A percentile compares a stretch with the other conserved stretches of the same genome.
These are phyloP conservation scores for Hyaloperonospora brassicae DNA, from an alignment of 352 stramenopile species.

Conservation along the genomic window DNA sequence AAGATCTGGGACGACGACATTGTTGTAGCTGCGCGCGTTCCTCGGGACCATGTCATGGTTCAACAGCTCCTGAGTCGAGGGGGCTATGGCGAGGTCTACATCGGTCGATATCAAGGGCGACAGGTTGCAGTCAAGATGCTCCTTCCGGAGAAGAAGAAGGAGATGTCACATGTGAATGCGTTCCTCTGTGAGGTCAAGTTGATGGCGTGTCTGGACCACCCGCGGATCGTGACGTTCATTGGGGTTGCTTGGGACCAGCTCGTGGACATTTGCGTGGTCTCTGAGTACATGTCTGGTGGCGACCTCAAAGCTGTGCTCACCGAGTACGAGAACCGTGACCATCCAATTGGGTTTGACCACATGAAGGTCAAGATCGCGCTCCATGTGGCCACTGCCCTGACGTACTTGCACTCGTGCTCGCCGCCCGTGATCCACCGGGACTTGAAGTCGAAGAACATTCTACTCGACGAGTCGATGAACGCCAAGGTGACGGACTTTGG, in stretches of 20 bases:
- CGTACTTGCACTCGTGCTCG: constrained; percentile 35
- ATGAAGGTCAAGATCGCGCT: constrained; percentile 30
- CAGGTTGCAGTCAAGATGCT: constrained; percentile 24
- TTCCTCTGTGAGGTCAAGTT: constrained; percentile 24
- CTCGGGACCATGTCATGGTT: constrained; percentile 15
- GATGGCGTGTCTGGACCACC: constrained; percentile 22
- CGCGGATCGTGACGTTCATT: constrained; percentile 36
- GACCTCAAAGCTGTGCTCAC: constrained; percentile 32
- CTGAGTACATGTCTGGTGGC: constrained; percentile 40
- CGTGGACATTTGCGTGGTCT: constrained; percentile 31
- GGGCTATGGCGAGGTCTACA: constrained; percentile 21
- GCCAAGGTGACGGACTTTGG: constrained; percentile 35
- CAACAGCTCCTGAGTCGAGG: constrained; percentile 15
- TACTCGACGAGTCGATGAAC: constrained; percentile 24
- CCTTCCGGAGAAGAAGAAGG: constrained; percentile 19
- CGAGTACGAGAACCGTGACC: constrained; percentile 17
- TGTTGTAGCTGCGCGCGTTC: constrained; percentile 21
- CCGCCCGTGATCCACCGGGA: constrained; percentile 37
- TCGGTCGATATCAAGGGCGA: constrained; percentile 17
- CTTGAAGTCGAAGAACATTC: constrained; percentile 35
- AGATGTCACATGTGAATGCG: constrained; percentile 17
- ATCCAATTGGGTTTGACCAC: constrained; percentile 21
- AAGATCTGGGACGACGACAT: constrained; percentile 33
- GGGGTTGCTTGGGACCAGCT: constrained; percentile 41
- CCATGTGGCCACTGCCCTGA: constrained; percentile 26